Evolutionary conservation across 805 yeast genomes (phyloP).

Genomic region (Metschnikowia gelsemii): DNA sequence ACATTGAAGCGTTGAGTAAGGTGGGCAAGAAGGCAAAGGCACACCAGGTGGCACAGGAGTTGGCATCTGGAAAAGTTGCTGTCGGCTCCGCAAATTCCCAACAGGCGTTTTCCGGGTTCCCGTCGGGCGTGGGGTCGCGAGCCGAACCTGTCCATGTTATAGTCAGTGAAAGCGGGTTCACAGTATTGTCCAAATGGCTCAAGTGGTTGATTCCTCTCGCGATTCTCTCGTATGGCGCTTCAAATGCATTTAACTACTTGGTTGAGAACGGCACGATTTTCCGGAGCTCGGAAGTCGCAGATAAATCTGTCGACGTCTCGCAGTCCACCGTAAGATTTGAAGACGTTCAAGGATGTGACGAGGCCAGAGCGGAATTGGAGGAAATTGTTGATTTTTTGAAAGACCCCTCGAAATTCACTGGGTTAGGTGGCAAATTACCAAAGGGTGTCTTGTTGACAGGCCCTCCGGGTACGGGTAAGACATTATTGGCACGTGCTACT

Average conservation of each 20-base stretch:
- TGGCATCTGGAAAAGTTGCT: conserved; percentile 20
- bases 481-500: conserved; percentile 93
- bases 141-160: conserved; percentile 92
- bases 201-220: conserved; percentile 86
- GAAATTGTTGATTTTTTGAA: conserved; percentile 97
- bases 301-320: conserved; percentile 78
- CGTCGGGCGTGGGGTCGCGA: conserved; percentile 56
- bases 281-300: conserved; percentile 68
- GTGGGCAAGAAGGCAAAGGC: conserved; percentile 80
- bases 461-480: conserved; percentile 99
- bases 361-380: conserved; percentile 94
- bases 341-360: conserved; percentile 97
- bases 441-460: conserved; percentile 96
- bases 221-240: conserved; percentile 74
- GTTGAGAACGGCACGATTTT: conserved; percentile 82
- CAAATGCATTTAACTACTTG: conserved; percentile 72
- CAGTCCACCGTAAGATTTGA: conserved; percentile 83
- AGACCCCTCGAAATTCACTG: conserved; percentile 95
- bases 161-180: conserved; percentile 78
- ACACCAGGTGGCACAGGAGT: conserved; percentile 54
- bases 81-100: conserved; percentile 11
- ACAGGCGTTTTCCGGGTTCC: conserved; percentile 24
- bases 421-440: conserved; percentile 95
- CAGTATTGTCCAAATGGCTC: conserved; percentile 80
- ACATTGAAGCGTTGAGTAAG: conserved; percentile 76